Conservation (phyloP, 495 filamentous ascomycete genomes). For the Sordaria brevicollis region DNA sequence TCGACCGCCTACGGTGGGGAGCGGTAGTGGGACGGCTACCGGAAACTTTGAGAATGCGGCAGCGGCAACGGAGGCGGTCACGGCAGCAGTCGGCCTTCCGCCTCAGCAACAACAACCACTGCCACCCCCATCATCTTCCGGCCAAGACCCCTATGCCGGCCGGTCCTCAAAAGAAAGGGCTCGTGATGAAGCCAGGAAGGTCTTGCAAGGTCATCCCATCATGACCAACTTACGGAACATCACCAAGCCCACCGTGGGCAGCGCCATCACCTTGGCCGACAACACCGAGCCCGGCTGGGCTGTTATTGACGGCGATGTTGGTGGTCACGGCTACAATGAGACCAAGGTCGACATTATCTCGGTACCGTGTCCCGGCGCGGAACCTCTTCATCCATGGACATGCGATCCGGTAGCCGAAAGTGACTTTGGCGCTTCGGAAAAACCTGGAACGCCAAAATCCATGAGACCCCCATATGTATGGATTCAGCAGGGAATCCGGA, state of each 20-base stretch:
- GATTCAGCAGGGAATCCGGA: conserved; percentile 32
- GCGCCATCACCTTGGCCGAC: background rate
- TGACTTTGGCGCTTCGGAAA: conserved; percentile 19
- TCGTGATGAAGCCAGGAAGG: conserved; percentile 7
- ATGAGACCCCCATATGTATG: conserved; percentile 18
- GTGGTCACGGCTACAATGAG: conserved; percentile 31
- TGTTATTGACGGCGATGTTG: conserved; percentile 30
- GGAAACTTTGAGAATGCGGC: background rate
- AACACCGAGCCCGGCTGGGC: conserved; percentile 26
- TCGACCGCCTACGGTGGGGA: background rate
- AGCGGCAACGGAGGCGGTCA: background rate
- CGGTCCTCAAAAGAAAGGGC: background rate
- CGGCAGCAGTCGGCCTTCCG: background rate
- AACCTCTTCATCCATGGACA: conserved; percentile 34
- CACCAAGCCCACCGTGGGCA: background rate
- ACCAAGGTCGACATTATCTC: conserved; percentile 38
- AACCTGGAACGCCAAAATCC: conserved; percentile 6
- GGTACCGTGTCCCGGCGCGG: conserved; percentile 35
- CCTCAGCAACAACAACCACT: background rate
- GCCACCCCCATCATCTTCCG: too few relatives aligned
- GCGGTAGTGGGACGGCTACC: background rate
- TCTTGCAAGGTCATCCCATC: background rate
- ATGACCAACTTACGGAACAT: background rate
- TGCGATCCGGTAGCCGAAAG: conserved; percentile 24
- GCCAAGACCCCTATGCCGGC: background rate